phyloP scores from a whole-genome alignment of 2,329 filamentous ascomycete species.

The Atkinsonella hypoxylon region DNA sequence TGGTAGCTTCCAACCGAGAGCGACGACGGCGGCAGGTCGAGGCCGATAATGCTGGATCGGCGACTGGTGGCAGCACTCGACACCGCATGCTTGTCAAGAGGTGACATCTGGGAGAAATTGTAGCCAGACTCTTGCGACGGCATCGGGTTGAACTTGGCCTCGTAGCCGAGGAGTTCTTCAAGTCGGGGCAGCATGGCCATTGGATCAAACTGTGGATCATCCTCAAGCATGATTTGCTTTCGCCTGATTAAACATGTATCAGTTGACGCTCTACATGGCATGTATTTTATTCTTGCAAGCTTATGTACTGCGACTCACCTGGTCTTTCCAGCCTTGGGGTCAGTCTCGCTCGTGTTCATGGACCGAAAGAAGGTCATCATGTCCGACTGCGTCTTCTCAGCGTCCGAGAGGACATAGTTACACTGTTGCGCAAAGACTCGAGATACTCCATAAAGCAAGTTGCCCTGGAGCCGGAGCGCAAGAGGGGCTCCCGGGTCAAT shows the following conservation, averaged over 20 bases:
- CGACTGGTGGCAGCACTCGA: conserved; percentile 18
- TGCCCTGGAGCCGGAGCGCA: conserved; percentile 81
- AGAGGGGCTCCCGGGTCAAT: conserved; percentile 70
- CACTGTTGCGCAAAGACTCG: conserved; percentile 83
- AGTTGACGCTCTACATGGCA: conserved; percentile 1
- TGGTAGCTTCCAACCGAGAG: conserved; percentile 20
- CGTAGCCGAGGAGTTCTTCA: conserved; percentile 22
- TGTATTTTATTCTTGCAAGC: conserved; percentile 5
- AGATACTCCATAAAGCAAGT: conserved; percentile 73
- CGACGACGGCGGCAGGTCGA: conserved; percentile 24
- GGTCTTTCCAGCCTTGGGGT: conserved; percentile 57
- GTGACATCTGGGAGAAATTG: conserved; percentile 34
- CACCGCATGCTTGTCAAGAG: conserved; percentile 18
- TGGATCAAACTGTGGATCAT: conserved; percentile 65
- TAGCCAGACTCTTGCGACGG: conserved; percentile 25
- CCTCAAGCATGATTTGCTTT: conserved; percentile 62
- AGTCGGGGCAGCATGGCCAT: conserved; percentile 19
- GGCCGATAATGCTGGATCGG: conserved; percentile 15
- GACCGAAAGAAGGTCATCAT: conserved; percentile 57
- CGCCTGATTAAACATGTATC: conserved; percentile 35
- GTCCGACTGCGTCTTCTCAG: conserved; percentile 59
- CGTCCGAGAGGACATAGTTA: conserved; percentile 71
- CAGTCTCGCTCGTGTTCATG: conserved; percentile 43
- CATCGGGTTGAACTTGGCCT: conserved; percentile 20
- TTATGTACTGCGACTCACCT: conserved; percentile 44